A percentile compares a stretch with the other conserved stretches of the same genome.
phyloP scores from a whole-genome alignment of 225 moss, liverwort and hornwort genomes.

The Neckera pumila region DNA sequence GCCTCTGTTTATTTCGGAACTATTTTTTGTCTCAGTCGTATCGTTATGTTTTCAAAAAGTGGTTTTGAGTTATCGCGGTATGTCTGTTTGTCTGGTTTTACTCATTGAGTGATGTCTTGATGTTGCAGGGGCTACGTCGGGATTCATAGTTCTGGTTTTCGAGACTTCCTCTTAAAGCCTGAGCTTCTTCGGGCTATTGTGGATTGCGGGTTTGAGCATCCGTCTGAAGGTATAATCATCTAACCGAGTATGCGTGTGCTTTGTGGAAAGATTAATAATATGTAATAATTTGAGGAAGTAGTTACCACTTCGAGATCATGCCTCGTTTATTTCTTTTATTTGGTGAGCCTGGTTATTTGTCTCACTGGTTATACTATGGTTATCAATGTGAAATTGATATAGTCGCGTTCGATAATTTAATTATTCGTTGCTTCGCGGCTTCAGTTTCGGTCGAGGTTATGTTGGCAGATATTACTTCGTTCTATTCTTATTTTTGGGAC shows the following conservation, averaged over 20 bases:
- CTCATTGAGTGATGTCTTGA: background rate
- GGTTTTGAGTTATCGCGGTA: background rate
- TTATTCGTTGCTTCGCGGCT: too few species aligned
- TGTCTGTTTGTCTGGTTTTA: background rate
- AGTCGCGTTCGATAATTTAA: background rate
- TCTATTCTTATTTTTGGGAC: too few species aligned
- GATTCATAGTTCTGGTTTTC: conserved; percentile 89
- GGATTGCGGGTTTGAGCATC: conserved; percentile 98
- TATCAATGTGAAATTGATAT: background rate
- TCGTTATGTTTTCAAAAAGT: too few species aligned
- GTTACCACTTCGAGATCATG: background rate
- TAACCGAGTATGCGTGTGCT: background rate
- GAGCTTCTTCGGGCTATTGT: conserved; percentile 95
- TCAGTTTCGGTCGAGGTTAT: background rate
- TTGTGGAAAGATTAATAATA: too few species aligned
- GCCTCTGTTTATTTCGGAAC: background rate
- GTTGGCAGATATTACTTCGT: background rate
- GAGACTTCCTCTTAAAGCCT: conserved; percentile 86
- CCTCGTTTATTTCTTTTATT: too few species aligned
- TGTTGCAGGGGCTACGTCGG: conserved; percentile 81
- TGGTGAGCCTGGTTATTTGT: background rate
- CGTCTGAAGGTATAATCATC: conserved; percentile 67
- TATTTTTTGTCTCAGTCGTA: background rate
- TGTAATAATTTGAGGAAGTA: too few species aligned
- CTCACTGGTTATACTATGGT: background rate